Percentiles rank a stretch among this genome's conserved stretches.
Evolutionary conservation across 805 yeast species (phyloP).

Genomic region (Barnettozyma vustinii): DNA sequence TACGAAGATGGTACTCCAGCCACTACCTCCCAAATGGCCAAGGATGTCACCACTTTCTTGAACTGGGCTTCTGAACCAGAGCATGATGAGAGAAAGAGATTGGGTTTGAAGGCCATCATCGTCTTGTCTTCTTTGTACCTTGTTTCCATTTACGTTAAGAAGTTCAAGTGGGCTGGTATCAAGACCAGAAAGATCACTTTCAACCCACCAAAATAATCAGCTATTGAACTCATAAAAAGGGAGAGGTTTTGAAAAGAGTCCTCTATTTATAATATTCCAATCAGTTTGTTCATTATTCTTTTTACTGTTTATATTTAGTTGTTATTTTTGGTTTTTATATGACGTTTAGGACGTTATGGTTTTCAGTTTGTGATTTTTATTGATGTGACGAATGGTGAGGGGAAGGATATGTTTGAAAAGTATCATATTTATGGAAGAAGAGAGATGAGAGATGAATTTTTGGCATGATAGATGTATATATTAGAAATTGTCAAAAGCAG

Average conservation of each 20-base stretch:
- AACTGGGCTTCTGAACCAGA: conserved; percentile 99
- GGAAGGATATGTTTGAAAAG: conserved; percentile 1
- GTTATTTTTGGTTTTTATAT: conserved; percentile 1
- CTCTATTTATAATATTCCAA: conserved; percentile 1
- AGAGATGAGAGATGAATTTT: conserved; percentile 7
- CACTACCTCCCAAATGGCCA: conserved; percentile 98
- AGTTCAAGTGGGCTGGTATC: conserved; percentile 96
- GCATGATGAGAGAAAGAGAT: conserved; percentile 95
- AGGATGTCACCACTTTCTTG: conserved; percentile 92
- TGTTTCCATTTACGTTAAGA: conserved; percentile 86
- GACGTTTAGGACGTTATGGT: conserved; percentile 1
- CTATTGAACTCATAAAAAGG: background rate
- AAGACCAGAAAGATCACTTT: conserved; percentile 91
- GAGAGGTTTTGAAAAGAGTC: background rate
- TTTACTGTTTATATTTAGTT: background rate
- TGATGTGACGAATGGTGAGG: conserved; percentile 5
- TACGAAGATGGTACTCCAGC: conserved; percentile 99
- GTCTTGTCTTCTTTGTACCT: conserved; percentile 75
- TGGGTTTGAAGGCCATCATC: conserved; percentile 89
- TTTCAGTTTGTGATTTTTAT: conserved; percentile 5
- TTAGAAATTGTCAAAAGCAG: conserved; percentile 4
- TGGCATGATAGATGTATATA: conserved; percentile 13
- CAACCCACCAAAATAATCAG: conserved; percentile 80
- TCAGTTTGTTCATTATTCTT: conserved; percentile 6
- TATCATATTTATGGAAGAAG: conserved; percentile 6